Evolutionary conservation across 805 yeast species (phyloP), one percentile per base, ranked within the genome.

Genomic region (Candida vaughaniae): DNA sequence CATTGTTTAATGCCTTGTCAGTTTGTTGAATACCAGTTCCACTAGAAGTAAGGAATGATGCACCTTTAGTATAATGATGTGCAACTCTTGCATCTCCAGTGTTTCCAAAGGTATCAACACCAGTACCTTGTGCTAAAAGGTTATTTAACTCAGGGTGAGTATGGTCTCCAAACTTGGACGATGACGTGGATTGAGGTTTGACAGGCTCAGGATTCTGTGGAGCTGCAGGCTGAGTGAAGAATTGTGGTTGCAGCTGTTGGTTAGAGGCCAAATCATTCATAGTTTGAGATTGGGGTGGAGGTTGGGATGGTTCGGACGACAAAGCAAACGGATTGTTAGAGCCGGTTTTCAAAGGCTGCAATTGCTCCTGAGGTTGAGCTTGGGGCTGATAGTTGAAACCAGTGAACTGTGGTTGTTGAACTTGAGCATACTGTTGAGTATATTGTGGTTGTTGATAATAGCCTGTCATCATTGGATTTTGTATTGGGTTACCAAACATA

Each of bases 101-200:
- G 60, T 87, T 88, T 57, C 95, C 95, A 60, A 86, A 93, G 0
- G 97, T 90, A 64, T 90, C 99, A 39, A 88, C 70, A 22, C 96
- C 97, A 0, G 95, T 86, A 19, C 96, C 97, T 29, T 79, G 77
- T 9, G 93, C 87, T 46, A 91, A 68, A 37, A 90, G 69, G 36
- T 76, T 74, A 64, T 89, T 89, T 54, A 91, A 74, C 42, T 85
- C 90, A 10, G 62, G 45, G 39, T 44, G 88, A 69, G 71, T 77
- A 63, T 62, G 52, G 33, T 67, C 71, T 43, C 64, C 61, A 46
- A 49, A 64, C 42, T 57, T 58, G 10, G 73, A 66, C 4, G 58
- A 46, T 4, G 64, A 52, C 3, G 68, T 53, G 43, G 44, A 48
- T 46, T 60, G 60, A 17, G 55, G 59, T 30, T 49, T 60, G 31